These are phyloP conservation scores for Oemleria cerasiformis DNA, from an alignment of 306 rosid species.

Conservation along the genomic window DNA sequence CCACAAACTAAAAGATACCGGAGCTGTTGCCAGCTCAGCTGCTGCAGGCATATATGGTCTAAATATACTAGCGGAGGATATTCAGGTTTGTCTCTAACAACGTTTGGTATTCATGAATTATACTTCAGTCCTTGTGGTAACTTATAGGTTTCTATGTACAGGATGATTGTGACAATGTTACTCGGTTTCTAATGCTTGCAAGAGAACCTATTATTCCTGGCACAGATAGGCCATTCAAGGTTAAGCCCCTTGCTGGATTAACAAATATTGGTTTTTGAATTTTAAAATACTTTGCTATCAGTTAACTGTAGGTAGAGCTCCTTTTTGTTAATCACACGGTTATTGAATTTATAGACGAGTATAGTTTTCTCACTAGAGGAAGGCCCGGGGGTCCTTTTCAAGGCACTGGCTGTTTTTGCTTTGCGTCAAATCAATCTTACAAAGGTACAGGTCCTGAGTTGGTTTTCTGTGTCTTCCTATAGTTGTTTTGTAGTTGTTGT, in stretches of 20 bases:
- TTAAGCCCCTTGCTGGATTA: constrained; percentile 20
- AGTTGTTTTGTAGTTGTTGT: constrained; percentile 14
- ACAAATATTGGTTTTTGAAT: constrained; percentile 2
- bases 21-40: constrained; percentile 89
- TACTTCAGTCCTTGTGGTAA: constrained; percentile 15
- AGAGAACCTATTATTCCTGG: constrained; percentile 97
- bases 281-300: background rate
- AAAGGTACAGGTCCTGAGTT: constrained; percentile 44
- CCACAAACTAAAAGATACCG: constrained; percentile 65
- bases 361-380: constrained; percentile 95
- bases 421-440: constrained; percentile 84
- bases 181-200: constrained; percentile 86
- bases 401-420: constrained; percentile 98
- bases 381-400: constrained; percentile 94
- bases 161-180: constrained; percentile 90
- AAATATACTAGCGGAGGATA: constrained; percentile 74
- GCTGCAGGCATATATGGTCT: constrained; percentile 84
- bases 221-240: constrained; percentile 89
- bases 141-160: constrained; percentile 37
- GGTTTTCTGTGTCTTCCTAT: background rate
- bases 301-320: constrained; percentile 16
- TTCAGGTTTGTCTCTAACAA: constrained; percentile 59
- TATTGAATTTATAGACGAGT: constrained; percentile 65
- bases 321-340: background rate
- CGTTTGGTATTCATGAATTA: constrained; percentile 11